Percentiles rank a stretch among this genome's conserved stretches.
phyloP scores from a whole-genome alignment of 1,139 yeast genomes.

The Suhomyces terraborum region DNA sequence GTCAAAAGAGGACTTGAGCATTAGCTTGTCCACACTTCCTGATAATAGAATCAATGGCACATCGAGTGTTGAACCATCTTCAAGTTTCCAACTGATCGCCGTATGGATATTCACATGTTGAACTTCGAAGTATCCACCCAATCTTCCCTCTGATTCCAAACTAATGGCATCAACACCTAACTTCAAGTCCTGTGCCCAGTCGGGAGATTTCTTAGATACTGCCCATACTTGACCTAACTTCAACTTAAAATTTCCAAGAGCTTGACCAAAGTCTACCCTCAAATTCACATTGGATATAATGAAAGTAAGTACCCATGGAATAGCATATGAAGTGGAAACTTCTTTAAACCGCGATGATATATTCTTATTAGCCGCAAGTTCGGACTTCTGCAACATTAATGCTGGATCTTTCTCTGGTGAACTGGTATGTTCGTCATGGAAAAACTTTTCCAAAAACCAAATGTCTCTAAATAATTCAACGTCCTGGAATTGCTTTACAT shows the following conservation, averaged over 20 bases:
- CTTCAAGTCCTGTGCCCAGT: slow-evolving; percentile 73
- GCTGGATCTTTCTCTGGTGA: slow-evolving; percentile 4
- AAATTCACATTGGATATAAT: slow-evolving; percentile 55
- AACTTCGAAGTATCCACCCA: slow-evolving; percentile 67
- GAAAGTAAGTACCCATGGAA: slow-evolving; percentile 76
- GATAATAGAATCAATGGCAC: slow-evolving; percentile 72
- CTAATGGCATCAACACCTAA: slow-evolving; percentile 58
- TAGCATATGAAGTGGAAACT: slow-evolving; percentile 63
- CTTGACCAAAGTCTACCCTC: slow-evolving; percentile 77
- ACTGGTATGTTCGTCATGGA: slow-evolving; percentile 6
- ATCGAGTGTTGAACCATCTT: slow-evolving; percentile 42
- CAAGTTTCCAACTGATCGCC: slow-evolving; percentile 68
- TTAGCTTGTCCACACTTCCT: slow-evolving; percentile 56
- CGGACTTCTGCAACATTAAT: slow-evolving; percentile 16
- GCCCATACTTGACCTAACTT: slow-evolving; percentile 65
- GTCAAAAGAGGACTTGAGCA: slow-evolving; percentile 71
- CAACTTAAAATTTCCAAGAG: slow-evolving; percentile 68
- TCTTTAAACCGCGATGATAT: slow-evolving; percentile 57
- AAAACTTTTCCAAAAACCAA: slow-evolving; percentile 60
- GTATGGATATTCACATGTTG: slow-evolving; percentile 58
- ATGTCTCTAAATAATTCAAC: slow-evolving; percentile 79
- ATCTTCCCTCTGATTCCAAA: slow-evolving; percentile 68
- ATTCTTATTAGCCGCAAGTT: slow-evolving; percentile 37
- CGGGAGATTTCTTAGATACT: slow-evolving; percentile 63
- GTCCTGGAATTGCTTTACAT: slow-evolving; percentile 85